Conservation (phyloP, 177 flowering plant species). For the Vitis hybrid region DNA sequence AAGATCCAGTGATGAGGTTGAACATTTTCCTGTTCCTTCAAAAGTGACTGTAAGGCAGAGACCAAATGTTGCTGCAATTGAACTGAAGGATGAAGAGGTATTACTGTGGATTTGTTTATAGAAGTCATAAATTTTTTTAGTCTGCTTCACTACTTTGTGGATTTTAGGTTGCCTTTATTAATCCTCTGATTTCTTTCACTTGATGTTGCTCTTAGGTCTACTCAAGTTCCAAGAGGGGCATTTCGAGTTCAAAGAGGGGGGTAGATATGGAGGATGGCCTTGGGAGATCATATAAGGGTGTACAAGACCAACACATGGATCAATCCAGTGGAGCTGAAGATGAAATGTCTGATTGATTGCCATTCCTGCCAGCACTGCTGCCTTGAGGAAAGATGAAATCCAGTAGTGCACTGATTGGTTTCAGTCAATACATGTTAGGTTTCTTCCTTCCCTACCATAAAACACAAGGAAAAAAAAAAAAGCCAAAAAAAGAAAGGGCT, state of each 20-base stretch:
- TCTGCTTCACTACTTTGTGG: background rate
- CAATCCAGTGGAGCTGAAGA: constrained; percentile 67
- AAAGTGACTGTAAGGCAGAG: constrained; percentile 75
- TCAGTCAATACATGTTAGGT: too few species aligned
- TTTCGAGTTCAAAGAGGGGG: constrained; percentile 29
- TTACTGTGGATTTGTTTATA: constrained; percentile 2
- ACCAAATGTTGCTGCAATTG: constrained; percentile 45
- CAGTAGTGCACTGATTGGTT: too few species aligned
- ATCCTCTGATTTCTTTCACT: background rate
- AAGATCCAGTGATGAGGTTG: constrained; percentile 70
- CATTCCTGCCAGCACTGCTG: background rate
- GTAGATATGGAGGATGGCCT: constrained; percentile 44
- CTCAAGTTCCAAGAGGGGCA: constrained; percentile 34
- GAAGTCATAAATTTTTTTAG: background rate
- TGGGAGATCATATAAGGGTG: constrained; percentile 24
- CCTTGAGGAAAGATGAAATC: background rate
- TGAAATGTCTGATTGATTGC: constrained; percentile 51
- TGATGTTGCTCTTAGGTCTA: constrained; percentile 38
- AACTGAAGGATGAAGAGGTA: constrained; percentile 56
- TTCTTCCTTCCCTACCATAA: too few species aligned
- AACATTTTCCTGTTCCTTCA: constrained; percentile 81
- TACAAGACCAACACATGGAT: constrained; percentile 34
- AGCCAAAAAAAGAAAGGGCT: too few species aligned
- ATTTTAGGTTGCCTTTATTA: background rate
- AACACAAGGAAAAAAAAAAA: too few species aligned